phyloP scores from a whole-genome alignment of 2,329 filamentous ascomycete genomes.

The Cladosporium cucumerinum region DNA sequence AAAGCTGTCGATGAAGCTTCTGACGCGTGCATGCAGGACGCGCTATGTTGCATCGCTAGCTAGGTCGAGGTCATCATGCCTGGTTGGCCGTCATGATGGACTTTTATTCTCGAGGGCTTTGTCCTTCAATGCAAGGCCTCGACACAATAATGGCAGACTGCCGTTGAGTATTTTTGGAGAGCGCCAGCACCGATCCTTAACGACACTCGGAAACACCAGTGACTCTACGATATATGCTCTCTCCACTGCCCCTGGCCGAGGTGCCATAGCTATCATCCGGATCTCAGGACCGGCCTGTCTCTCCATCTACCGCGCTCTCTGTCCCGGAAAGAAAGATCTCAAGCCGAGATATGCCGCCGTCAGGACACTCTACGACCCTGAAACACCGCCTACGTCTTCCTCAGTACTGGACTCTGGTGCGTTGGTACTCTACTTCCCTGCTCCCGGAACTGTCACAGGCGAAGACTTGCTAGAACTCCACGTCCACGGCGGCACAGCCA shows the following conservation, averaged over 20 bases:
- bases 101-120: background rate
- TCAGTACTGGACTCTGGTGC: conserved; percentile 70
- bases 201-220: background rate
- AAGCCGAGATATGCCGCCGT: conserved; percentile 65
- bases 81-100: background rate
- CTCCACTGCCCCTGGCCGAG: conserved; percentile 79
- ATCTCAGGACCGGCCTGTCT: conserved; percentile 75
- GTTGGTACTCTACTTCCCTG: conserved; percentile 77
- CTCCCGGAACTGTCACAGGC: conserved; percentile 79
- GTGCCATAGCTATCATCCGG: conserved; percentile 86
- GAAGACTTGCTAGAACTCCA: conserved; percentile 92
- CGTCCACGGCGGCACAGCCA: conserved; percentile 86
- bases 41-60: background rate
- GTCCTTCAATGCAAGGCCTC: background rate
- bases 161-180: background rate
- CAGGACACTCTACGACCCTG: conserved; percentile 67
- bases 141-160: background rate
- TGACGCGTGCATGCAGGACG: conserved; percentile 3
- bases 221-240: conserved; percentile 79
- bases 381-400: conserved; percentile 36
- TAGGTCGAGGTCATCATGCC: background rate
- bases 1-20: conserved; percentile 2
- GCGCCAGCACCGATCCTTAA: background rate
- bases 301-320: conserved; percentile 64
- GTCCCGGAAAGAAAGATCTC: conserved; percentile 53